phyloP scores from a whole-genome alignment of 805 yeast genomes.

The Yarrowia yakushimensis region DNA sequence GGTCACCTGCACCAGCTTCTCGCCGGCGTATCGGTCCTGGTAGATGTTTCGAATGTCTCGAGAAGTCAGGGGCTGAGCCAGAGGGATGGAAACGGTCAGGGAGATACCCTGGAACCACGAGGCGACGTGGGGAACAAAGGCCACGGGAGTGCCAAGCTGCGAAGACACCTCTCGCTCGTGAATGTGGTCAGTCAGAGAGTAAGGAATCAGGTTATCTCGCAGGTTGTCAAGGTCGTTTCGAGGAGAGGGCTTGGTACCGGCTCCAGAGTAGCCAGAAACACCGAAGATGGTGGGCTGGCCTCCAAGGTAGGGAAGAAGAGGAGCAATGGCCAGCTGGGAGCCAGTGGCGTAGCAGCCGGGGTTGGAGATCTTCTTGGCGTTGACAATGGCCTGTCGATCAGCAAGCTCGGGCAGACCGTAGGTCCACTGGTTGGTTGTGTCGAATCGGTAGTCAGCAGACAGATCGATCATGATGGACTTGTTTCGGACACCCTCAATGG shows the following conservation, averaged over 20 bases:
- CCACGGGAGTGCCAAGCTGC: slow-evolving; percentile 73
- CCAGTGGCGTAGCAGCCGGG: slow-evolving; percentile 99
- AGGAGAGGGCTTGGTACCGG: slow-evolving; percentile 98
- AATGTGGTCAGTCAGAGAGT: slow-evolving; percentile 92
- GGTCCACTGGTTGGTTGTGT: slow-evolving; percentile 79
- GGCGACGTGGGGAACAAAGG: slow-evolving; percentile 96
- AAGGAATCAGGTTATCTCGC: slow-evolving; percentile 84
- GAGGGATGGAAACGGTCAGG: slow-evolving; percentile 85
- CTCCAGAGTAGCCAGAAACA: slow-evolving; percentile 97
- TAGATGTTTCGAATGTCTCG: slow-evolving; percentile 81
- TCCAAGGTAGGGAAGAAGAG: slow-evolving; percentile 53
- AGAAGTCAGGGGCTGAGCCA: slow-evolving; percentile 59
- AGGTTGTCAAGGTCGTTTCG: slow-evolving; percentile 80
- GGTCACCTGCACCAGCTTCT: slow-evolving; percentile 74
- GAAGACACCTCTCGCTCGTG: slow-evolving; percentile 91
- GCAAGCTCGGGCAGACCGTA: slow-evolving; percentile 92
- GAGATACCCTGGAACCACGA: slow-evolving; percentile 99
- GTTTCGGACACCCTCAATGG: slow-evolving; percentile 36
- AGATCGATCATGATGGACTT: slow-evolving; percentile 82
- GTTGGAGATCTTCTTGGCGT: slow-evolving; percentile 80
- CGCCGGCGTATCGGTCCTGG: slow-evolving; percentile 84
- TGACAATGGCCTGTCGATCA: slow-evolving; percentile 60
- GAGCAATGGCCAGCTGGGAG: slow-evolving; percentile 89
- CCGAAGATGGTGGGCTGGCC: slow-evolving; percentile 89
- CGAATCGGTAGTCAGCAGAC: slow-evolving; percentile 95